Conservation (phyloP, 169 alveolate species). For the Cryptosporidium xiaoi region DNA sequence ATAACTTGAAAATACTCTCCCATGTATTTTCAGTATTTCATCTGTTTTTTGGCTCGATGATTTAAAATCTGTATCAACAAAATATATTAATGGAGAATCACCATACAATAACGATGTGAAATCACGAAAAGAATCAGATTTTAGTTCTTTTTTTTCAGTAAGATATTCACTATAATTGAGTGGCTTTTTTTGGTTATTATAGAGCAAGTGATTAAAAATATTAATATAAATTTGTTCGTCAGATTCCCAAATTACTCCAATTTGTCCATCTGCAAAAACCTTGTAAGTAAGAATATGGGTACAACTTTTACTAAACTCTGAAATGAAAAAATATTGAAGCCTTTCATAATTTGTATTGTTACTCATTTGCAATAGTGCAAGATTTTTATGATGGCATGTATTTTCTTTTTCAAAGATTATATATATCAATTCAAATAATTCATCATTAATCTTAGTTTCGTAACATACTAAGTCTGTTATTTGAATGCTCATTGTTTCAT, state of each 20-base stretch:
- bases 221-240: conserved; percentile 30
- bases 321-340: not conserved
- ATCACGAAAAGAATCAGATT: conserved; percentile 8
- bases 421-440: conserved; percentile 32
- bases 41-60: conserved; percentile 32
- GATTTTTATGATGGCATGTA: not conserved
- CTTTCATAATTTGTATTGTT: not conserved
- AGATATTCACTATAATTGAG: not conserved
- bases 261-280: conserved; percentile 26
- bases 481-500: not conserved
- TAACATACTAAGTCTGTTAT: not conserved
- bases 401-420: conserved; percentile 7
- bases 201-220: conserved; percentile 28
- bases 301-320: not conserved
- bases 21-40: conserved; percentile 47
- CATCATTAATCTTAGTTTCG: conserved; percentile 7
- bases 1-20: conserved; percentile 49
- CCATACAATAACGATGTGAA: conserved; percentile 60
- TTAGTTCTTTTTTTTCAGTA: not conserved
- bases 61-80: conserved; percentile 25
- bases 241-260: conserved; percentile 48
- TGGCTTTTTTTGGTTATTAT: not conserved
- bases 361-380: conserved; percentile 17
- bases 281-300: conserved; percentile 31
- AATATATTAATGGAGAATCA: conserved; percentile 40